Evolutionary conservation across 2,329 filamentous ascomycete genomes (phyloP), one percentile per base, ranked within the genome.

Genomic region (Rhynchosporium agropyri): DNA sequence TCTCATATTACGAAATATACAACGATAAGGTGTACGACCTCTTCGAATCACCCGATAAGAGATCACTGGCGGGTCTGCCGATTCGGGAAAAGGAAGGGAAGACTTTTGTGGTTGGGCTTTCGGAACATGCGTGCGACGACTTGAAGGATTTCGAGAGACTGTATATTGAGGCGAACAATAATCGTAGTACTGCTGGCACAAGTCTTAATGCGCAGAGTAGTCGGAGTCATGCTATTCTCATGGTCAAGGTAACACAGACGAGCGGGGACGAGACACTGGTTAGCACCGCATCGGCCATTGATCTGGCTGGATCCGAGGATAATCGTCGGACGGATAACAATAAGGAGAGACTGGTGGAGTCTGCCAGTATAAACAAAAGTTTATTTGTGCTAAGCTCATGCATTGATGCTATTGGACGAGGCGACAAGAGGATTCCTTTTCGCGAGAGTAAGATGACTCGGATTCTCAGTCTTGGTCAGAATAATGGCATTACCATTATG

Each of bases 1-100:
- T 97, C 72, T 93, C 91, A 33, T 97, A 97, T 78, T 97, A 96
- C 78, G 93, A 97, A 76, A 97, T 97, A 69, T 97, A 97, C 78
- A 97, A 96, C 76, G 93, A 97, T 79, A 94, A 94, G 74, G 92
- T 97, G 26, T 97, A 89, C 72, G 93, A 97, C 74, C 80, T 97
- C 38, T 91, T 97, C 69, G 91, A 97, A 74, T 82, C 92, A 0
- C 89, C 88, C 0, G 93, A 97, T 75, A 96, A 92, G 79, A 89
- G 95, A 57, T 67, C 72, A 8, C 80, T 90, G 1, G 84, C 90
- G 0, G 93, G 93, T 0, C 79, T 97, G 31, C 91, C 91, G 1
- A 84, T 97, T 29, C 85, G 92, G 31, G 92, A 97, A 72, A 93
- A 92, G 72, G 88, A 90, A 69, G 91, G 91, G 67, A 95, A 90